phyloP scores from a whole-genome alignment of 2,329 filamentous ascomycete genomes.

The Sarocladium kiliense region DNA sequence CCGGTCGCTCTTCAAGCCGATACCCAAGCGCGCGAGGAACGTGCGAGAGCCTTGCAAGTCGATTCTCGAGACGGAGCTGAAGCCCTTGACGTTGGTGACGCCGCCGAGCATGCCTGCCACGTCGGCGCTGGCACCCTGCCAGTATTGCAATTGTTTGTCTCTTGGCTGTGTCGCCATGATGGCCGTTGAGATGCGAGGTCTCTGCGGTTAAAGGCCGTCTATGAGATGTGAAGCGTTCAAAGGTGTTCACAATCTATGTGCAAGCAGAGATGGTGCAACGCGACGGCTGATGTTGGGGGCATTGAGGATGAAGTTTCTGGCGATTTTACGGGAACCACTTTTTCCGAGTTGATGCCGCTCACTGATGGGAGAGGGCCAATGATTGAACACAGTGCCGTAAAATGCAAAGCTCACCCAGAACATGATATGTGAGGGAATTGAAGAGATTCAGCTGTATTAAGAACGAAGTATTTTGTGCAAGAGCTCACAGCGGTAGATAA shows the following conservation, averaged over 20 bases:
- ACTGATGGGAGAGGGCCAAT: too few species aligned
- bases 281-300: not conserved
- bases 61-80: slow-evolving; percentile 46
- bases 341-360: too few species aligned
- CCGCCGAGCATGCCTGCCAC: slow-evolving; percentile 78
- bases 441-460: too few species aligned
- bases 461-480: too few species aligned
- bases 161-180: not conserved
- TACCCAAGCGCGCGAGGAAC: slow-evolving; percentile 63
- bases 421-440: too few species aligned
- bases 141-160: slow-evolving; percentile 30
- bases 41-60: slow-evolving; percentile 65
- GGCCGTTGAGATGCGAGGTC: not conserved
- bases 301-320: not conserved
- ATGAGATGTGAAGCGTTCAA: too few species aligned
- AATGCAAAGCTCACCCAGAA: too few species aligned
- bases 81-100: slow-evolving; percentile 26
- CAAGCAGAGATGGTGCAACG: too few species aligned
- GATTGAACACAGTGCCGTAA: too few species aligned
- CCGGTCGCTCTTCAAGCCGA: slow-evolving; percentile 29
- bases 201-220: too few species aligned
- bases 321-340: not conserved
- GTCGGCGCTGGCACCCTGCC: slow-evolving; percentile 38
- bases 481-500: too few species aligned
- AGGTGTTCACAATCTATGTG: too few species aligned